Evolutionary conservation across 2,329 filamentous ascomycete species (phyloP).

Genomic region (Alternaria sp.): DNA sequence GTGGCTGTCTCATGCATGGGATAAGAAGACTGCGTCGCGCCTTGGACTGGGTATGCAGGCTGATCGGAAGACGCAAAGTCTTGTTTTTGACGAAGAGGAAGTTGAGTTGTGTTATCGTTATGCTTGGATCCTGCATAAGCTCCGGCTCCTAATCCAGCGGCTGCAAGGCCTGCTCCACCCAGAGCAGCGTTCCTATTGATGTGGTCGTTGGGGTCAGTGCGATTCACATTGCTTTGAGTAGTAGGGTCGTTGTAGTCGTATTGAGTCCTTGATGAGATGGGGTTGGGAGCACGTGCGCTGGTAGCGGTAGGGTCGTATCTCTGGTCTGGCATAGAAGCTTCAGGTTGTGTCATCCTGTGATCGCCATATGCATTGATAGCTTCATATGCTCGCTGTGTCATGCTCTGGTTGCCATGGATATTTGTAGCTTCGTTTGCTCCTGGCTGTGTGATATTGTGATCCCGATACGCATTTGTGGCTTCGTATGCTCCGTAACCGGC

Average conservation of each 20-base stretch:
- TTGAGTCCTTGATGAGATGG: conserved; percentile 21
- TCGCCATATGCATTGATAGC: conserved; percentile 39
- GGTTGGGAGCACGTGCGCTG: conserved; percentile 33
- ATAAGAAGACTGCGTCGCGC: conserved; percentile 9
- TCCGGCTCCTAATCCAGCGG: conserved; percentile 23
- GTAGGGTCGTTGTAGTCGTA: conserved; percentile 29
- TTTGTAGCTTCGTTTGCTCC: conserved; percentile 6
- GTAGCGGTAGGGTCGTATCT: conserved; percentile 38
- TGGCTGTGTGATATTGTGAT: conserved; percentile 42
- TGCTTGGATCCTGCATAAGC: conserved; percentile 22
- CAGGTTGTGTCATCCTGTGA: conserved; percentile 41
- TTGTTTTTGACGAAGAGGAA: conserved; percentile 20
- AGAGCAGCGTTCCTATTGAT: conserved; percentile 36
- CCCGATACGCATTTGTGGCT: conserved; percentile 36
- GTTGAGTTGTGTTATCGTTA: conserved; percentile 17
- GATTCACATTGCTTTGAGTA: conserved; percentile 22
- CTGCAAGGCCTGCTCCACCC: conserved; percentile 28
- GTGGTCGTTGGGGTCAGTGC: conserved; percentile 19
- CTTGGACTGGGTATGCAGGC: conserved; percentile 6
- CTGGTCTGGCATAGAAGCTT: conserved; percentile 43
- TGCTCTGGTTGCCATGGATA: not conserved
- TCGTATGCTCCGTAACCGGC: conserved; percentile 47
- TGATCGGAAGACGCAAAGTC: conserved; percentile 11
- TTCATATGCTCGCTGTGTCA: conserved; percentile 39
- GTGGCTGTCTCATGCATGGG: conserved; percentile 15